These are phyloP conservation scores for Vitis hybrid DNA, from an alignment of 177 flowering plant genomes.

Conservation along the genomic window DNA sequence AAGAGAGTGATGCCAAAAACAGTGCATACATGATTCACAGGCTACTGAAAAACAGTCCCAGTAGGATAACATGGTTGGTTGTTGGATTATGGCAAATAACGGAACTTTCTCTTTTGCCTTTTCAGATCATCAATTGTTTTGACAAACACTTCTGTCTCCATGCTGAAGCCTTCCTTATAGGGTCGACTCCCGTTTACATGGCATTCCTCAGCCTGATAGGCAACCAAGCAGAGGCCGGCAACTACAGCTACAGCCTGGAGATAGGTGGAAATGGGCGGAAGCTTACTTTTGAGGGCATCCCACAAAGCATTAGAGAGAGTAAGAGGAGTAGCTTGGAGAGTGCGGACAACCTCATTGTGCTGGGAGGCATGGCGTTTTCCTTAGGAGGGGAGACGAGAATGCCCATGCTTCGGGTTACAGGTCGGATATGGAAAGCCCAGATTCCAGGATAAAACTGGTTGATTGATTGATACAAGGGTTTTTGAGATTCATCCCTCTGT, in stretches of 20 bases:
- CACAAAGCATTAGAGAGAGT: constrained; percentile 55
- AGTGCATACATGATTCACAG: no score
- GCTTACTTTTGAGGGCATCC: constrained; percentile 55
- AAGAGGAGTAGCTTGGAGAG: constrained; percentile 49
- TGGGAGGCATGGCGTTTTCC: constrained; percentile 50
- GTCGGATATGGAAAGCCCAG: constrained; percentile 45
- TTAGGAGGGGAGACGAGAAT: constrained; percentile 51
- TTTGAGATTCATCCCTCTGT: no score
- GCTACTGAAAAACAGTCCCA: no score
- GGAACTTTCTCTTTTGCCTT: not conserved
- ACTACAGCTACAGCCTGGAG: constrained; percentile 50
- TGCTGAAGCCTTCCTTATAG: constrained; percentile 56
- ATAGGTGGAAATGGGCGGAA: constrained; percentile 55
- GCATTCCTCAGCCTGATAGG: constrained; percentile 56
- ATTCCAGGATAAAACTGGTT: no score
- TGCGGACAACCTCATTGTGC: constrained; percentile 63
- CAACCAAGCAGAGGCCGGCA: constrained; percentile 45
- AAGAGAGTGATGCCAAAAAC: no score
- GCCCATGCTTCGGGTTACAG: constrained; percentile 45
- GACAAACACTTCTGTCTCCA: constrained; percentile 58
- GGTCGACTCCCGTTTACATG: constrained; percentile 49
- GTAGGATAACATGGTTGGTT: no score
- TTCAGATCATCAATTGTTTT: constrained; percentile 52
- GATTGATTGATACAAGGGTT: no score
- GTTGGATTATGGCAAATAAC: no score